Base-by-base conservation (phyloP, 2,329 filamentous ascomycete genomes). In the Xylaria hypoxylon region DNA sequence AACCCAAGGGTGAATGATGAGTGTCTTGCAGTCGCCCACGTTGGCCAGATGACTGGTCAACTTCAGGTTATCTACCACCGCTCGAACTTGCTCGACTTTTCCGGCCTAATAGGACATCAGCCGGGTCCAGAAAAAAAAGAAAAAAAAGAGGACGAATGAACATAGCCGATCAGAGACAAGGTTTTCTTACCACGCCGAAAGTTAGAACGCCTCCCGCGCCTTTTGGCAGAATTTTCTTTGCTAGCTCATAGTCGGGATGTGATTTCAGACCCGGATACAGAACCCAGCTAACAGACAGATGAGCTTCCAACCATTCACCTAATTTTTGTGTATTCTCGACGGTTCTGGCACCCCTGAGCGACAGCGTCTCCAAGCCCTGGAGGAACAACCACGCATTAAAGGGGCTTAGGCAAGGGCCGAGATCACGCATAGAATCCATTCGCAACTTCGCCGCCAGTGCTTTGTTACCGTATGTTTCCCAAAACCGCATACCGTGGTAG, bases 21-120 rank as follows among this genome's bases (percentile, higher is more conserved):
- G 82, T 11, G 90, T 92, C 80, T 92, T 92, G 35, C 88, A 88
- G 73, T 92, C 90, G 62, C 90, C 90, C 38, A 92, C 89, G 74
- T 92, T 93, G 51, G 90, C 90, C 65, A 93, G 81, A 75, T 92
- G 91, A 19, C 89, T 91, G 69, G 91, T 89, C 73, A 93, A 79
- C 82, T 92, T 91, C 77, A 93, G 89, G 72, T 85, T 86, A 76
- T 93, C 90, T 22, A 92, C 90, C n/a, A 93, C 86, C 7, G 76
- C 74, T 22, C 75, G 71, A 40, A 78, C 75, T 61, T 78, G 70
- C 58, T 78, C 76, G 47, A 78, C 76, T 65, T 76, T 74, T 40
- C 77, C 77, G 15, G 75, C 76, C 74, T 76, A 22, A 24, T 17
- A 44, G 7, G 24, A 51, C 10, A 19, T 83, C 85, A 61, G 86